phyloP scores from a whole-genome alignment of 495 filamentous ascomycete genomes.

The Aspergillus hancockii region DNA sequence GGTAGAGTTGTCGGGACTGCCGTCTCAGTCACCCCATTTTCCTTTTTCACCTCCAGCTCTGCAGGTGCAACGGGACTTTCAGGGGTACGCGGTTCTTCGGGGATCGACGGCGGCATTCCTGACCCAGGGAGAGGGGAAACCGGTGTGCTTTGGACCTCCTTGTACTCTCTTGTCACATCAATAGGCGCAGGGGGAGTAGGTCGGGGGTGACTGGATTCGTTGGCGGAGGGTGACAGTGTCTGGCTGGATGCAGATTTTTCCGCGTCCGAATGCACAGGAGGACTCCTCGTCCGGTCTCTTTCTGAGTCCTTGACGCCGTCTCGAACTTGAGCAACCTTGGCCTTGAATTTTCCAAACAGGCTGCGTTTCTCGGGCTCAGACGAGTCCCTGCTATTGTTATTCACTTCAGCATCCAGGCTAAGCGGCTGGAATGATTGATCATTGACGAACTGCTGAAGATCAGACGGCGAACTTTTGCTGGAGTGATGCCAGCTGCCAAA shows the following conservation, averaged over 20 bases:
- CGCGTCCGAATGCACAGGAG: constrained; percentile 38
- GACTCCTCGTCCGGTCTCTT: constrained; percentile 57
- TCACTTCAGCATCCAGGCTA: constrained; percentile 39
- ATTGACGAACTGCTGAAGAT: constrained; percentile 30
- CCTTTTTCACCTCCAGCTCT: neutral
- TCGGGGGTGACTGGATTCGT: constrained; percentile 23
- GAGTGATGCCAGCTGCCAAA: constrained; percentile 57
- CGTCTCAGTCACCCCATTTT: constrained; percentile 10
- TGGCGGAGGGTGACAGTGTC: constrained; percentile 27
- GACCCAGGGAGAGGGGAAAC: constrained; percentile 36
- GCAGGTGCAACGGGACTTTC: constrained; percentile 21
- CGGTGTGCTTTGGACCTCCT: constrained; percentile 30
- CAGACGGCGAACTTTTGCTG: constrained; percentile 31
- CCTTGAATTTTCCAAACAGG: constrained; percentile 81
- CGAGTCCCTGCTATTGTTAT: constrained; percentile 33
- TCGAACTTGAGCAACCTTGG: constrained; percentile 77
- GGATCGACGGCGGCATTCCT: constrained; percentile 41
- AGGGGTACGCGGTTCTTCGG: constrained; percentile 42
- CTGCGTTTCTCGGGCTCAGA: constrained; percentile 63
- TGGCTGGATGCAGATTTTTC: constrained; percentile 29
- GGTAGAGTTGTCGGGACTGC: constrained; percentile 1
- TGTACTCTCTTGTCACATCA: constrained; percentile 29
- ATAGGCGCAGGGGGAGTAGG: constrained; percentile 26
- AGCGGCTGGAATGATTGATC: constrained; percentile 44
- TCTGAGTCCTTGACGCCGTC: constrained; percentile 66